Conservation (phyloP, 1,284 basidiomycete genomes). For the Rugosomyces carneus region DNA sequence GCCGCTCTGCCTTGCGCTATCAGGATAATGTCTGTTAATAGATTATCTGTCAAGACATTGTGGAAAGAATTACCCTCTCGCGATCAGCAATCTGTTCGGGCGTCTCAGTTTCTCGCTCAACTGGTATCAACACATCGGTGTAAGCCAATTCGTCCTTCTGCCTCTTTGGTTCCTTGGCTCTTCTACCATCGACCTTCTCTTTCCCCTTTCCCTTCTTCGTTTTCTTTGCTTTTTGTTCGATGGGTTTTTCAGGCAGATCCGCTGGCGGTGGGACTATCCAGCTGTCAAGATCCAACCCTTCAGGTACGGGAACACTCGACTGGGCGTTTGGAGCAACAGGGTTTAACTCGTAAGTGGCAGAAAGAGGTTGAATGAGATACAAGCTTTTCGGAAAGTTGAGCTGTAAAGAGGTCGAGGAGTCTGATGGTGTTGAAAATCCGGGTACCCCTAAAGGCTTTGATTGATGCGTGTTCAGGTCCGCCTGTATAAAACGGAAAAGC, state of each 20-base stretch:
- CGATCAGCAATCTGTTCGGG: constrained; percentile 51
- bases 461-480: constrained; percentile 64
- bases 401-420: constrained; percentile 29
- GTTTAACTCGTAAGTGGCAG: constrained; percentile 77
- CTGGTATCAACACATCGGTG: constrained; percentile 28
- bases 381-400: constrained; percentile 81
- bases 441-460: constrained; percentile 33
- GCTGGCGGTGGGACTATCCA: constrained; percentile 74
- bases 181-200: constrained; percentile 26
- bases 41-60: constrained; percentile 1
- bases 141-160: constrained; percentile 22
- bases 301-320: constrained; percentile 73
- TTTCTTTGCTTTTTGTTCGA: constrained; percentile 46
- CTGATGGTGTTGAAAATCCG: constrained; percentile 34
- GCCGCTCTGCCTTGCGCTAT: constrained; percentile 69
- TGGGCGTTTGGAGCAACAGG: constrained; percentile 82
- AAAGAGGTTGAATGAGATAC: constrained; percentile 81
- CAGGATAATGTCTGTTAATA: constrained; percentile 6
- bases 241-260: constrained; percentile 29
- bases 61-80: constrained; percentile 43
- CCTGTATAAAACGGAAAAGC: constrained; percentile 75
- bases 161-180: constrained; percentile 26
- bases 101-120: constrained; percentile 41
- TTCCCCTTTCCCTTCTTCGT: constrained; percentile 42
- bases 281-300: constrained; percentile 78